Conservation (phyloP, 2,329 filamentous ascomycete species). For the Leptographium flavum region DNA sequence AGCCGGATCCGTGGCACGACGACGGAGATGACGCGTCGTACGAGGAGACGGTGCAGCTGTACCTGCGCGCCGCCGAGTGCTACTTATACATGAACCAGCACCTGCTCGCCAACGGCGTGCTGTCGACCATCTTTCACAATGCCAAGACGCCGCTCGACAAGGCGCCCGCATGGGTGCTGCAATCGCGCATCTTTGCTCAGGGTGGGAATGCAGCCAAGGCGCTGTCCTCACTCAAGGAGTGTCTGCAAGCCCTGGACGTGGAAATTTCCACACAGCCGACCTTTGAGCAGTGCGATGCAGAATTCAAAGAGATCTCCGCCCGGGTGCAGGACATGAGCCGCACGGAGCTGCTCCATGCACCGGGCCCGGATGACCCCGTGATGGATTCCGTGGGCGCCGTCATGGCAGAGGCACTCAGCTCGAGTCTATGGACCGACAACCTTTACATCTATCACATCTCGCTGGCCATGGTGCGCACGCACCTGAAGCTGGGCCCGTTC, state of each 20-base stretch:
- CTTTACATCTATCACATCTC: slow-evolving; percentile 60
- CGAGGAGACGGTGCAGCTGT: slow-evolving; percentile 69
- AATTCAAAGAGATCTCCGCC: slow-evolving; percentile 50
- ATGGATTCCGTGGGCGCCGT: slow-evolving; percentile 54
- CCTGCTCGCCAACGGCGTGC: slow-evolving; percentile 50
- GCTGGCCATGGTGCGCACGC: slow-evolving; percentile 51
- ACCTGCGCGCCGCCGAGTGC: slow-evolving; percentile 69
- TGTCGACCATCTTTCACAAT: slow-evolving; percentile 54
- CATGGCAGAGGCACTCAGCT: slow-evolving; percentile 52
- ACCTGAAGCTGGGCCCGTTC: slow-evolving; percentile 48
- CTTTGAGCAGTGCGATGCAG: slow-evolving; percentile 63
- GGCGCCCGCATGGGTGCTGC: slow-evolving; percentile 69
- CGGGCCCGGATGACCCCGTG: slow-evolving; percentile 31
- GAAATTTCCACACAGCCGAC: slow-evolving; percentile 49
- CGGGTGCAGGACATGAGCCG: slow-evolving; percentile 45
- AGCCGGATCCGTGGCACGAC: slow-evolving; percentile 64
- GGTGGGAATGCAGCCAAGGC: slow-evolving; percentile 57
- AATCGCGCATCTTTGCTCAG: slow-evolving; percentile 65
- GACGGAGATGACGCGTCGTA: slow-evolving; percentile 60
- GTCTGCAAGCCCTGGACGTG: slow-evolving; percentile 55
- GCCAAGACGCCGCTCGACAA: slow-evolving; percentile 64
- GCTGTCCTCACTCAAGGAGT: slow-evolving; percentile 55
- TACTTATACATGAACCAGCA: slow-evolving; percentile 66
- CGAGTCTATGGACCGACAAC: slow-evolving; percentile 60
- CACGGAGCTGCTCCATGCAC: slow-evolving; percentile 27